Evolutionary conservation across 306 rosid genomes (phyloP).

Genomic region (Fragaria nilgerrensis): DNA sequence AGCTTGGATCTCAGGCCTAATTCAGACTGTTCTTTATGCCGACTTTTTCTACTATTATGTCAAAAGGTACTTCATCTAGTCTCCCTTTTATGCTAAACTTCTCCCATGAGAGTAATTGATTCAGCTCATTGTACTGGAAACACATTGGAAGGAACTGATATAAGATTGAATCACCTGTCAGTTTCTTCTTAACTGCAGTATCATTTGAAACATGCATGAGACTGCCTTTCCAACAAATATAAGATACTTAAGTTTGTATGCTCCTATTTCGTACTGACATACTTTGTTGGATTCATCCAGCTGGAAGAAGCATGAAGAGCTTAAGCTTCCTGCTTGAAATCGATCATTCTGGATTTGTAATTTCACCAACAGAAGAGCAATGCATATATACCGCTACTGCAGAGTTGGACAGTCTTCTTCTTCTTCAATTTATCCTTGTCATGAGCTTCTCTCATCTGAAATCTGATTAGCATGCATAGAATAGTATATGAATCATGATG

Average conservation of each 20-base stretch:
- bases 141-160: background rate
- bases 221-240: too few relatives aligned
- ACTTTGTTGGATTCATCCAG: constrained; percentile 16
- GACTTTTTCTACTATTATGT: constrained; percentile 43
- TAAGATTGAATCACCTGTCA: background rate
- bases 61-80: constrained; percentile 27
- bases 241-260: background rate
- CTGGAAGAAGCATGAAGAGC: constrained; percentile 38
- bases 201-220: background rate
- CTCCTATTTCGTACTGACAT: background rate
- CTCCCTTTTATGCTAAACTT: background rate
- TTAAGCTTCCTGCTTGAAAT: constrained; percentile 37
- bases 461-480: background rate
- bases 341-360: background rate
- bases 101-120: background rate
- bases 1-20: constrained; percentile 45
- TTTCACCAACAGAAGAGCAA: background rate
- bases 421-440: background rate
- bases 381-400: background rate
- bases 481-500: background rate
- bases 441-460: background rate
- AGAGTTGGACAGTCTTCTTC: background rate
- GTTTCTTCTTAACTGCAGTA: background rate
- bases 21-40: constrained; percentile 45
- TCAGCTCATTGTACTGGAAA: background rate